A percentile compares a stretch with the other conserved stretches of the same genome.
Evolutionary conservation across 2,329 filamentous ascomycete genomes (phyloP).

Genomic region (Pseudogymnoascus sp.): DNA sequence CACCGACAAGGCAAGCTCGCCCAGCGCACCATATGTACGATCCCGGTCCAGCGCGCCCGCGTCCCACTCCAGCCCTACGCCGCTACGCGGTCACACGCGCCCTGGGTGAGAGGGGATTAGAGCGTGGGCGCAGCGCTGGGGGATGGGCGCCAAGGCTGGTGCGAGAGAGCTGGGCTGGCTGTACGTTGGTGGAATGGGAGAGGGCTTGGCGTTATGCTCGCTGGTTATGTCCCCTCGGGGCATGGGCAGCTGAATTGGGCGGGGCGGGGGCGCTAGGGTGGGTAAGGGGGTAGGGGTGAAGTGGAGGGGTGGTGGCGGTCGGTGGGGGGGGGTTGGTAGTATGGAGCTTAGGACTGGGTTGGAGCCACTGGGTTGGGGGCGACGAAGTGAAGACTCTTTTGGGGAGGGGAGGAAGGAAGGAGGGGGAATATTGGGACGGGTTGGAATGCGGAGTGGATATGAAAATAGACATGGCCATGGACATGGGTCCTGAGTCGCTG

Average conservation of each 20-base stretch:
- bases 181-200: not conserved
- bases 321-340: not conserved
- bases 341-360: not conserved
- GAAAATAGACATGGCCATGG: not conserved
- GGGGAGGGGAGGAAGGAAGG: not conserved
- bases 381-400: not conserved
- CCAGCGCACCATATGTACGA: not conserved
- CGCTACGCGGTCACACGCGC: not conserved
- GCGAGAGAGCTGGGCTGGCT: not conserved
- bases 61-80: not conserved
- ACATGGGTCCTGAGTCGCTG: not conserved
- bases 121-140: not conserved
- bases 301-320: not conserved
- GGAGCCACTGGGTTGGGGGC: not conserved
- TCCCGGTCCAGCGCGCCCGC: not conserved
- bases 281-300: not conserved
- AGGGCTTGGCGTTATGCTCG: not conserved
- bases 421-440: not conserved
- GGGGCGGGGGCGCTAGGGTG: not conserved
- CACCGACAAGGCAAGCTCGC: not conserved
- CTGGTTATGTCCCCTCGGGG: not conserved
- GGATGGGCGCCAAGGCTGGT: not conserved
- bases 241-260: not conserved
- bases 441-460: not conserved
- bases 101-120: not conserved